Evolutionary conservation across 495 filamentous ascomycete genomes (phyloP), one percentile per base, ranked within the genome.

Genomic region (Lophiotrema nucula): DNA sequence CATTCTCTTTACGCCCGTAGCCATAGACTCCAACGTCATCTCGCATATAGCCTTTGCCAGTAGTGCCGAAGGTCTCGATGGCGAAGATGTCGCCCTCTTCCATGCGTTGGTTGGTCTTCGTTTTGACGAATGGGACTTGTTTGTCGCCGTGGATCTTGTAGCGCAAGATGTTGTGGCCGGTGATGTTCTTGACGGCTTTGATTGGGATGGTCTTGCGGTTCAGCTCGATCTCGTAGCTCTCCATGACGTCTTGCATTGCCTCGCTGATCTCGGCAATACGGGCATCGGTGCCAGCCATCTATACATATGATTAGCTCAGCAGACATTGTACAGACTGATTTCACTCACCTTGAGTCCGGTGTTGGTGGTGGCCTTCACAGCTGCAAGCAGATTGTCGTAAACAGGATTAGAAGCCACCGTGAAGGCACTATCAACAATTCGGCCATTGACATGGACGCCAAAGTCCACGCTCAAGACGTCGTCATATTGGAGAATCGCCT

Each of bases 401-500:
- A 84, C 83, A 0, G 85, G 88, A 67, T 96, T 87, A 62, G 90
- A 93, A 16, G 89, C 77, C 78, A 96, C 80, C 12, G 91, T 96
- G 70, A 96, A 96, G 4, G 91, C 91, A 71, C 87, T 91, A 74
- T 96, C 91, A 23, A 96, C 88, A 67, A 96, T 96, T 50, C 87
- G 80, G 8, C 91, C 91, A 67, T 91, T 93, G 65, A 96, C 81
- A 61, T 96, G 91, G 8, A 92, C 88, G 33, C 91, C 91, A 56
- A 95, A 90, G 70, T 96, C 91, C 39, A 96, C 87, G 70, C 91
- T 95, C 87, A 96, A 85, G 26, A 96, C 90, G 72, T 96, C 89
- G 44, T 84, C 83, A 49, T 93, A 73, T 66, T 89, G 79, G 54
- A 95, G 73, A 13, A 62, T 42, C 27, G 91, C 76, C 65, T 86